Evolutionary conservation across 1,284 basidiomycete species (phyloP).

Genomic region (Kwoniella shivajii): DNA sequence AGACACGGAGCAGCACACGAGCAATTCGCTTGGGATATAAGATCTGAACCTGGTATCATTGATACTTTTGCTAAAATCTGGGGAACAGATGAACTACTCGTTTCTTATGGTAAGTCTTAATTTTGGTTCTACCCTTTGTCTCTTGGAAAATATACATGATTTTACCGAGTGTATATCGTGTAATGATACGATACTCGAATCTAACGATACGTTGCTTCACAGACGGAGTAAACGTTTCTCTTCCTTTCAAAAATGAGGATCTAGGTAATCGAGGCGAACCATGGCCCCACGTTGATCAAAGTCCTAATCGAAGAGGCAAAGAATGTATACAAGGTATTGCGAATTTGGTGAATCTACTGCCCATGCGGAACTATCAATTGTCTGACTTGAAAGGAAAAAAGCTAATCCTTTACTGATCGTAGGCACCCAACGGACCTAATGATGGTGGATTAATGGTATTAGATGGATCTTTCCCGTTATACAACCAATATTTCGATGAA

Average conservation of each 20-base stretch:
- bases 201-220: too few species aligned
- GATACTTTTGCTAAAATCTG: slow-evolving; percentile 51
- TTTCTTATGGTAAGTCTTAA: slow-evolving; percentile 43
- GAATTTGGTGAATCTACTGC: slow-evolving; percentile 38
- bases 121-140: background rate
- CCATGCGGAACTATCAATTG: background rate
- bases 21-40: slow-evolving; percentile 54
- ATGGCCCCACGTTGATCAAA: slow-evolving; percentile 54
- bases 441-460: slow-evolving; percentile 56
- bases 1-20: slow-evolving; percentile 49
- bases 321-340: slow-evolving; percentile 55
- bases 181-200: too few species aligned
- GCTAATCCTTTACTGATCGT: background rate
- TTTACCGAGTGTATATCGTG: too few species aligned
- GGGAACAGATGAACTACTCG: slow-evolving; percentile 53
- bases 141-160: background rate
- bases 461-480: slow-evolving; percentile 44
- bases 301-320: slow-evolving; percentile 43
- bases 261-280: slow-evolving; percentile 27
- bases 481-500: slow-evolving; percentile 49
- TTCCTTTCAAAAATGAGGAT: slow-evolving; percentile 41
- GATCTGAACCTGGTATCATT: slow-evolving; percentile 46
- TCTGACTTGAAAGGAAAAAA: too few species aligned
- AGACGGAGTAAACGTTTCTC: slow-evolving; percentile 50
- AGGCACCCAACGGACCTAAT: slow-evolving; percentile 45